Conservation (phyloP, 78 protist genomes). For the Dictyostelium capitatum region DNA sequence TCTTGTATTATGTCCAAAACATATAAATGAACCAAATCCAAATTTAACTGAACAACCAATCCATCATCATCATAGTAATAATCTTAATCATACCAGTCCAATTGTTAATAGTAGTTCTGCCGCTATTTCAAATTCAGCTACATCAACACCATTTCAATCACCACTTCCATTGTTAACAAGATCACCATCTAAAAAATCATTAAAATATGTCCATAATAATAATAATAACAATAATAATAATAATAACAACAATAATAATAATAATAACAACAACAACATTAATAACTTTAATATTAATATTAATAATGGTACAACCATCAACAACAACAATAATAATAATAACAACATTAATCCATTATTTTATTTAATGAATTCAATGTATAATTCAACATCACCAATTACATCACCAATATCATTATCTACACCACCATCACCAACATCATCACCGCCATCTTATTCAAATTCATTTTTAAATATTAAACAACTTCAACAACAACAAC, state of each 20-base stretch:
- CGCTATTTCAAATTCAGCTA: background rate
- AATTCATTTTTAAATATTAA: background rate
- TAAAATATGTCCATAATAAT: background rate
- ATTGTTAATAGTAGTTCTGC: background rate
- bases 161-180: background rate
- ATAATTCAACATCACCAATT: conserved; percentile 16
- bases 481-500: conserved; percentile 22
- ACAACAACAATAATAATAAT: background rate
- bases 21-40: conserved; percentile 34
- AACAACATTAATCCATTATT: conserved; percentile 10
- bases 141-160: background rate
- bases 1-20: conserved; percentile 65
- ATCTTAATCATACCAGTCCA: background rate
- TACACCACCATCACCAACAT: background rate
- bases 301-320: background rate
- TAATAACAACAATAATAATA: conserved; percentile 20
- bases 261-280: background rate
- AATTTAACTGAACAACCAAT: background rate
- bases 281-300: background rate
- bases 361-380: background rate
- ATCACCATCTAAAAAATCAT: background rate
- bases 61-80: background rate
- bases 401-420: conserved; percentile 4
- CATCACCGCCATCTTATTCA: conserved; percentile 9
- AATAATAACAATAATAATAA: conserved; percentile 8